Percentiles rank a stretch among this genome's conserved stretches.
Conservation (phyloP, 2,329 filamentous ascomycete genomes). For the Plenodomus tracheiphilus region DNA sequence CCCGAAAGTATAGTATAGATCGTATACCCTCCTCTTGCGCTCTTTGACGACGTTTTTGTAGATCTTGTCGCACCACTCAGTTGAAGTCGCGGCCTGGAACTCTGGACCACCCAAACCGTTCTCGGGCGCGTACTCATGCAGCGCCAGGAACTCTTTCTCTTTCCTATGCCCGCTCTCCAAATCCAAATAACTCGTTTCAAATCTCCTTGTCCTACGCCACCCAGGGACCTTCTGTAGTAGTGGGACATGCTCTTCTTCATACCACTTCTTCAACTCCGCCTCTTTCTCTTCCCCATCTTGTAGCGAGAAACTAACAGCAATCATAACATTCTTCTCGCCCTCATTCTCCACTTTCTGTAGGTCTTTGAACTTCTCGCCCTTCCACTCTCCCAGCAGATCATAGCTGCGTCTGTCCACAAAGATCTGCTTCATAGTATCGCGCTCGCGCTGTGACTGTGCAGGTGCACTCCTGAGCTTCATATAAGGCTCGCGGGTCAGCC, state of each 20-base stretch:
- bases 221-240: constrained; percentile 75
- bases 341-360: constrained; percentile 63
- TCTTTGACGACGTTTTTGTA: constrained; percentile 61
- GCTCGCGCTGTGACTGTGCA: constrained; percentile 62
- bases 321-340: constrained; percentile 59
- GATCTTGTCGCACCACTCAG: constrained; percentile 64
- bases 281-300: constrained; percentile 56
- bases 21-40: constrained; percentile 64
- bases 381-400: constrained; percentile 63
- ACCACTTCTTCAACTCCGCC: constrained; percentile 68
- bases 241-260: constrained; percentile 71
- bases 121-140: constrained; percentile 72
- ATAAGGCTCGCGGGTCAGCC: constrained; percentile 72
- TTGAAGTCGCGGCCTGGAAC: constrained; percentile 65
- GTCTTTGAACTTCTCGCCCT: constrained; percentile 60
- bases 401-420: constrained; percentile 72
- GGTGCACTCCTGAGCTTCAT: constrained; percentile 62
- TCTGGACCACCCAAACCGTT: constrained; percentile 70
- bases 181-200: constrained; percentile 65
- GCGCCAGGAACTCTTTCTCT: constrained; percentile 60
- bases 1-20: constrained; percentile 80
- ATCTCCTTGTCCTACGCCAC: constrained; percentile 75
- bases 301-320: constrained; percentile 64
- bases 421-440: constrained; percentile 65
- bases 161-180: constrained; percentile 40